Percentiles rank a stretch among this genome's conserved stretches.
phyloP scores from a whole-genome alignment of 371 early-diverging fungal genomes.

The Rhizopus arrhizus region DNA sequence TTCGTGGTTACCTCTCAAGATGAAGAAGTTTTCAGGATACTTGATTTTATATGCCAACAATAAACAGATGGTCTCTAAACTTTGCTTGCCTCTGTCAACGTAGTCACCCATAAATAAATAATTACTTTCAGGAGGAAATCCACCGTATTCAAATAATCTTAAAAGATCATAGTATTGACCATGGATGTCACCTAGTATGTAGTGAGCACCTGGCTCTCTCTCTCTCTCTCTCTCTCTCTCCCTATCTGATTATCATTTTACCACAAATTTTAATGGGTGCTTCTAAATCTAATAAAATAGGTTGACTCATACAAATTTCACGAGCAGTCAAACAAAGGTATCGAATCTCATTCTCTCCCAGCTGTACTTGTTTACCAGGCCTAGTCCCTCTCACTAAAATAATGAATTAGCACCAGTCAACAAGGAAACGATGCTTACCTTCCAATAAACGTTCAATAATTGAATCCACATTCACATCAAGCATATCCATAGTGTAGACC shows the following conservation, averaged over 20 bases:
- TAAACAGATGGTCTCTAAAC: conserved; percentile 73
- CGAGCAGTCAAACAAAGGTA: conserved; percentile 83
- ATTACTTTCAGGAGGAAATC: conserved; percentile 89
- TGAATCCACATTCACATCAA: conserved; percentile 36
- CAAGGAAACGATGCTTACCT: conserved; percentile 20
- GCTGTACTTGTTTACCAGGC: conserved; percentile 84
- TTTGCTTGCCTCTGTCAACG: conserved; percentile 93
- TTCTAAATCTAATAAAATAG: conserved; percentile 91
- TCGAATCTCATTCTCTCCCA: conserved; percentile 82
- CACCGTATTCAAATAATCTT: conserved; percentile 89
- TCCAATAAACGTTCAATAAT: conserved; percentile 43
- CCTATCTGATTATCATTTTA: conserved; percentile 21
- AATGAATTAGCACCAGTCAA: background rate
- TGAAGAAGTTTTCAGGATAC: conserved; percentile 95
- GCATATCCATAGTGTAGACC: conserved; percentile 5
- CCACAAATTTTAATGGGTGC: conserved; percentile 95
- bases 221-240: conserved; percentile 1
- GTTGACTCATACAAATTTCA: conserved; percentile 91
- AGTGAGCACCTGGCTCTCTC: background rate
- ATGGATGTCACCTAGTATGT: conserved; percentile 59
- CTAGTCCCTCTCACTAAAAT: conserved; percentile 84
- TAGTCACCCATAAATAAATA: conserved; percentile 96
- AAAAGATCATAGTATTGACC: conserved; percentile 93
- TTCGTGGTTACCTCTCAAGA: conserved; percentile 95
- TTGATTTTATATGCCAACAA: conserved; percentile 90